Evolutionary conservation across 148 eudicot genomes (phyloP).

Genomic region (Euryodendron excelsum): DNA sequence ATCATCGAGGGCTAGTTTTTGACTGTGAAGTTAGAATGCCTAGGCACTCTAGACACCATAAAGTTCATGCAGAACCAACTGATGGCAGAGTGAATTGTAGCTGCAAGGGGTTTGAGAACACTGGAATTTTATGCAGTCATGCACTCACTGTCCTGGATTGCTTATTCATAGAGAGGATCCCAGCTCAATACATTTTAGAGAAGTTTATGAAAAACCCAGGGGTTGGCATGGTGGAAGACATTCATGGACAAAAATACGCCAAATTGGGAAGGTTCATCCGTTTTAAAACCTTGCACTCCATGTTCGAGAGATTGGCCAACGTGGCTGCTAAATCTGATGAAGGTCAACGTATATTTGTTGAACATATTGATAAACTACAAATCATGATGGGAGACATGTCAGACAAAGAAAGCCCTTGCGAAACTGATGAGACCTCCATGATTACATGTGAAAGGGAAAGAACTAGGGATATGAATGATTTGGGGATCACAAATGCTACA

Average conservation of each 20-base stretch:
- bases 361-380: neutral
- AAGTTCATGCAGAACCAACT: slow-evolving; percentile 3
- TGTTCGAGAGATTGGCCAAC: neutral
- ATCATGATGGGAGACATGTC: neutral
- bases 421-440: too few species aligned
- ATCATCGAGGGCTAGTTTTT: neutral
- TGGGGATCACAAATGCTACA: too few species aligned
- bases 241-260: neutral
- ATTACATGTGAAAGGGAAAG: too few species aligned
- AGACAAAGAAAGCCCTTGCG: neutral
- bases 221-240: neutral
- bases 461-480: too few species aligned
- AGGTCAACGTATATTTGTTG: neutral
- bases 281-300: neutral
- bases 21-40: neutral
- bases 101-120: neutral
- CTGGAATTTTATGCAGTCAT: slow-evolving; percentile 1
- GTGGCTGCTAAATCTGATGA: slow-evolving; percentile 1
- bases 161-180: neutral
- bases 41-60: neutral
- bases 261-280: neutral
- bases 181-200: neutral
- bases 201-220: neutral
- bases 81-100: neutral
- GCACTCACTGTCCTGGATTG: neutral